These are phyloP conservation scores for Oryza nivara DNA, from an alignment of 176 grass and related monocot genomes.

Conservation along the genomic window DNA sequence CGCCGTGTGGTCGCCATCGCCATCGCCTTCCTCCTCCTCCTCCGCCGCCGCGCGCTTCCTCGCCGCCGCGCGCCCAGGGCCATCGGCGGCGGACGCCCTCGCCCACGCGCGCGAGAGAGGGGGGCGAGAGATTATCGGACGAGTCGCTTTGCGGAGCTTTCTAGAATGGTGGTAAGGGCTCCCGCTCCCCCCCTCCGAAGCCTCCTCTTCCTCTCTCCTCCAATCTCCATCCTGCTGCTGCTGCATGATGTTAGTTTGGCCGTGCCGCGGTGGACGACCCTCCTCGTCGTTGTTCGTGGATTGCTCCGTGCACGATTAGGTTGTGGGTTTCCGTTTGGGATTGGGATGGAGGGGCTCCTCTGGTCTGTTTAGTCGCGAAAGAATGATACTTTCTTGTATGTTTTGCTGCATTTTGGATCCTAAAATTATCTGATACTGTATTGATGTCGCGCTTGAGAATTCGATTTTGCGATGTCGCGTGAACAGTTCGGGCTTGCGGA, in stretches of 20 bases:
- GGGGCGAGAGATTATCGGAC: not conserved
- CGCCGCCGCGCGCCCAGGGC: too few relatives aligned
- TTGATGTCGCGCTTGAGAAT: slow-evolving; percentile 2
- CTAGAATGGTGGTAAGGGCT: slow-evolving; percentile 39
- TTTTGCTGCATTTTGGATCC: not conserved
- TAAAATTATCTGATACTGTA: not conserved
- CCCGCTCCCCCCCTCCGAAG: not conserved
- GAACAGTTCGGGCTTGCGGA: not conserved
- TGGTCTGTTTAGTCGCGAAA: not conserved
- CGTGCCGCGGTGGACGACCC: not conserved
- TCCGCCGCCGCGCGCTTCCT: not conserved
- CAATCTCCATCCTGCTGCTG: not conserved
- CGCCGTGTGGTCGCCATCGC: not conserved
- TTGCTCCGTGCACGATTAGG: not conserved
- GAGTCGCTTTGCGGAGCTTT: not conserved
- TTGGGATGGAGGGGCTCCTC: not conserved
- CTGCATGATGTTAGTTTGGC: not conserved
- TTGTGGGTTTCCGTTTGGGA: not conserved
- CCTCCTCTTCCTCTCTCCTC: not conserved
- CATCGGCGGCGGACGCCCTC: not conserved
- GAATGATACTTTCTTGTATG: not conserved
- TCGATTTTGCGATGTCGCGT: not conserved
- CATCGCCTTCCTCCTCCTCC: not conserved
- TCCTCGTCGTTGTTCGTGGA: not conserved
- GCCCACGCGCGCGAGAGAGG: not conserved